phyloP scores from a whole-genome alignment of 257 asterid species.

The Jasminum sambac region DNA sequence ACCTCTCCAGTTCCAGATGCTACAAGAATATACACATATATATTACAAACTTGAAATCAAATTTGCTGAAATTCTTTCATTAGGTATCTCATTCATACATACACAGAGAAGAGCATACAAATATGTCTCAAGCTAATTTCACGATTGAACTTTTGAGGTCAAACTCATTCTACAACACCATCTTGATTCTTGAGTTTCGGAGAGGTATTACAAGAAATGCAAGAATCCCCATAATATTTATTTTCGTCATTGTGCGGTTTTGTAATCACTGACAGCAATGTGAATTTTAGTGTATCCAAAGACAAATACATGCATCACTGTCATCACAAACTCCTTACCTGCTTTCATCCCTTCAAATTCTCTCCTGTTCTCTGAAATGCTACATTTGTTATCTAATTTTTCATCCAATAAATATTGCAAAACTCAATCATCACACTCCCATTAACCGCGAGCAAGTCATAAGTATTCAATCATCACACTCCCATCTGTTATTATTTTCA shows the following conservation, averaged over 20 bases:
- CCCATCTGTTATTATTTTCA: neutral
- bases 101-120: neutral
- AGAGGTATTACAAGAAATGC: neutral
- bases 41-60: constrained; percentile 6
- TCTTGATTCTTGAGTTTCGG: neutral
- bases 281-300: no score
- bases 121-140: neutral
- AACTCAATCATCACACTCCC: no score
- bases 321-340: no score
- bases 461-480: neutral
- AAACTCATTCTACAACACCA: neutral
- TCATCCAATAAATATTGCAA: no score
- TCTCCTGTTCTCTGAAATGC: no score
- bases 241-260: neutral
- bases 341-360: no score
- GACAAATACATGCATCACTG: no score
- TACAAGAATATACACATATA: constrained; percentile 30
- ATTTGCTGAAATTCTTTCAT: neutral
- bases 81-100: neutral
- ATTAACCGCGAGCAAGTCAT: no score
- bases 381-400: no score
- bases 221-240: neutral
- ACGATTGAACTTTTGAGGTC: no score
- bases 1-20: constrained; percentile 88
- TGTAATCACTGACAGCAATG: no score